Evolutionary conservation across 106 monocot genomes (phyloP), one percentile per base, ranked within the genome.

Genomic region (Iris macrosiphon): DNA sequence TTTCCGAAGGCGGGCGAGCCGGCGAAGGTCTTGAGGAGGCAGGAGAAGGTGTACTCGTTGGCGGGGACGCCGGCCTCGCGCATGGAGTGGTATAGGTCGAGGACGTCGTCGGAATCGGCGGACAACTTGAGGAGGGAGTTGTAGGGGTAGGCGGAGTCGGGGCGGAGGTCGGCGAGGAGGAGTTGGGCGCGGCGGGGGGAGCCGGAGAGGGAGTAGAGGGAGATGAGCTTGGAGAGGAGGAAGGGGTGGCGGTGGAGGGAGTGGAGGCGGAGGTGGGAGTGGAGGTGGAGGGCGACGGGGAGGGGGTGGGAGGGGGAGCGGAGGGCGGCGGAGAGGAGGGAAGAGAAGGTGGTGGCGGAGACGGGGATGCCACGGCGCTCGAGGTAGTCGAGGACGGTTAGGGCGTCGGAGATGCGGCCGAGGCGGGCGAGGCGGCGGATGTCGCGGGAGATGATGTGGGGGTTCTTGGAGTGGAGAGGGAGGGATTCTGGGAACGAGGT

Each of bases 351-450:
- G 61, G 95, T 89, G 56, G 79, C 29, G 25, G 72, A 72, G 68
- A 74, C 72, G 31, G 95, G 85, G 64, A 96, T 48, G 61, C 82
- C 85, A 13, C 70, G 66, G 62, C 58, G 69, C 47, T 82, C 72
- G 69, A 90, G 75, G 74, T 98, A 83, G 60, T 98, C 96, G 52
- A 90, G 96, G 67, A 90, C 40, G 37, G 74, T 27, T 57, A 98
- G 87, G 33, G 80, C 71, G 14, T 77, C 66, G 12, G 40, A 40
- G 69, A 98, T 68, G 7, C 67, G 60, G 57, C 64, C 61, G 49
- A 57, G 68, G 18, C 70, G 61, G 31, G 90, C 76, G 61, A 98
- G 49, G 52, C 58, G 48, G 13, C 64, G 64, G 69, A 96, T 60
- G 60, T 79, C 74, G 6, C 62, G 32, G 80, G 60, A 63, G 62